Evolutionary conservation across 345 rosid species (phyloP).

Genomic region (Murraya koenigii): DNA sequence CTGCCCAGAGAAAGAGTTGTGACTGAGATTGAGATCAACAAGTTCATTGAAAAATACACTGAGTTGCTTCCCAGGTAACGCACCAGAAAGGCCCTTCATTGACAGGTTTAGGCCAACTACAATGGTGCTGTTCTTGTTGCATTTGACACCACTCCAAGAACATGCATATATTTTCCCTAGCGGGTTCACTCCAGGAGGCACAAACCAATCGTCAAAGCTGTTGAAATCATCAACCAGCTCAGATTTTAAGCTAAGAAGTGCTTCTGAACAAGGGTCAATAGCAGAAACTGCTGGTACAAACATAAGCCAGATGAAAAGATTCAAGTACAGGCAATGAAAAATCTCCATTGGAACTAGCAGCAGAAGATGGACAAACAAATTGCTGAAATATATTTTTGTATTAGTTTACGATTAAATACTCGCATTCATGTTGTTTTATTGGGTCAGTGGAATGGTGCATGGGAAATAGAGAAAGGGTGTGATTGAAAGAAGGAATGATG

Average conservation of each 20-base stretch:
- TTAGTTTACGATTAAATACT: constrained; percentile 13
- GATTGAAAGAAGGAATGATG: constrained; percentile 27
- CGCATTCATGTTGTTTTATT: constrained; percentile 12
- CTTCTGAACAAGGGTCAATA: constrained; percentile 57
- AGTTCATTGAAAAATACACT: constrained; percentile 57
- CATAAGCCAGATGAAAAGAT: constrained; percentile 25
- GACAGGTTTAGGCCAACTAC: constrained; percentile 66
- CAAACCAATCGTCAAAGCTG: constrained; percentile 65
- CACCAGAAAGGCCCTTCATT: constrained; percentile 58
- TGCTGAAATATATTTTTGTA: background rate
- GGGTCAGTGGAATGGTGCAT: constrained; percentile 43
- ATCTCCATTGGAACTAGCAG: constrained; percentile 61
- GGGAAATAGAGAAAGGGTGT: constrained; percentile 61
- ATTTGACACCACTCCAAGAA: constrained; percentile 83
- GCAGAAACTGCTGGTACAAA: constrained; percentile 25
- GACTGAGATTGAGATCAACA: constrained; percentile 72
- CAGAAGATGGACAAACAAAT: constrained; percentile 12
- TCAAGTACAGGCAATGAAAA: constrained; percentile 29
- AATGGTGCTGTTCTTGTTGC: constrained; percentile 55
- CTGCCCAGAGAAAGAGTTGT: constrained; percentile 68
- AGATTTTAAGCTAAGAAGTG: constrained; percentile 72
- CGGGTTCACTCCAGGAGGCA: constrained; percentile 34
- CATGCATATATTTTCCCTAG: constrained; percentile 42
- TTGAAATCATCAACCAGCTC: constrained; percentile 44
- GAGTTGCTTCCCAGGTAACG: constrained; percentile 47